Evolutionary conservation across 2,329 filamentous ascomycete genomes (phyloP).

Genomic region (Colletotrichum abscissum): DNA sequence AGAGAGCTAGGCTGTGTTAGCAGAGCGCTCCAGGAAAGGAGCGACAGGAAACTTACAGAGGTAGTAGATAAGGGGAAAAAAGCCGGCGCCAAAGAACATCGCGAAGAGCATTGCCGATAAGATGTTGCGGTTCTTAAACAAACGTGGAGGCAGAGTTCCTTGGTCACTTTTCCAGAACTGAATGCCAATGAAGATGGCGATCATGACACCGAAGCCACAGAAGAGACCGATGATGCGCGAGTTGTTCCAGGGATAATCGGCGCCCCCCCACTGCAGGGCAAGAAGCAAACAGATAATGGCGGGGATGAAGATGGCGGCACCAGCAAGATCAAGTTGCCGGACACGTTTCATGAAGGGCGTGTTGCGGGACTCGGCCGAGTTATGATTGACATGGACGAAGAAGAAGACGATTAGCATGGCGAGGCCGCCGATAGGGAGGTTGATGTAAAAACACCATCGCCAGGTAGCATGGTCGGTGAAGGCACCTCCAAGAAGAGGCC

Average conservation of each 20-base stretch:
- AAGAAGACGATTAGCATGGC: constrained; percentile 60
- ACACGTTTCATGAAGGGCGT: constrained; percentile 51
- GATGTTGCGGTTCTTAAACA: constrained; percentile 58
- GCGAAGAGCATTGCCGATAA: constrained; percentile 53
- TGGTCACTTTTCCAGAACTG: constrained; percentile 58
- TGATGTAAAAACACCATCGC: constrained; percentile 63
- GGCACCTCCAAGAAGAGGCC: constrained; percentile 61
- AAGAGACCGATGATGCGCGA: constrained; percentile 63
- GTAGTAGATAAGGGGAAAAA: constrained; percentile 66
- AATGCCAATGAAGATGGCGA: constrained; percentile 58
- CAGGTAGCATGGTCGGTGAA: constrained; percentile 62
- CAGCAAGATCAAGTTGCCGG: constrained; percentile 64
- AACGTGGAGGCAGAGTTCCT: constrained; percentile 60
- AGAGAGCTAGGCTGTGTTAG: constrained; percentile 51
- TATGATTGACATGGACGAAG: constrained; percentile 40
- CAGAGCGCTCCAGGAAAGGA: not conserved
- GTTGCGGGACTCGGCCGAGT: constrained; percentile 34
- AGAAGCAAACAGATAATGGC: constrained; percentile 64
- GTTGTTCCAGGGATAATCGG: constrained; percentile 61
- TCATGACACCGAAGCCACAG: constrained; percentile 58
- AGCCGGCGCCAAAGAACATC: constrained; percentile 60
- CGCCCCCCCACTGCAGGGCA: constrained; percentile 68
- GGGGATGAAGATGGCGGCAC: constrained; percentile 62
- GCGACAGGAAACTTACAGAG: constrained; percentile 51
- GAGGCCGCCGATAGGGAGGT: constrained; percentile 59